Evolutionary conservation across 2,329 filamentous ascomycete genomes (phyloP).

Genomic region (Intubia oerlemansii): DNA sequence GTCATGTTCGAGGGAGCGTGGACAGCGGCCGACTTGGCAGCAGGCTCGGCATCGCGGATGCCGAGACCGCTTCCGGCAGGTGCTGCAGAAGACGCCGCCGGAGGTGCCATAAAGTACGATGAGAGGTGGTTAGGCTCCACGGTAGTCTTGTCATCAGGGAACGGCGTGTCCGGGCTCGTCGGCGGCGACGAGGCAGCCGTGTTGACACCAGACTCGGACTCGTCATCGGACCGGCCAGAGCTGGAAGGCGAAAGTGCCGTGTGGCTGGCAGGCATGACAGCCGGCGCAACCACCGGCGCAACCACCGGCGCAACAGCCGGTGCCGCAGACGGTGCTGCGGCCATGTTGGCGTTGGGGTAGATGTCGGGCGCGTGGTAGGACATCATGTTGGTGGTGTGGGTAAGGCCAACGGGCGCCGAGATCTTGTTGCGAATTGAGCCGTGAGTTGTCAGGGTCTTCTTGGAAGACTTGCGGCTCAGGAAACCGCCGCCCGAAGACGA

Average conservation of each 20-base stretch:
- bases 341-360: too few relatives aligned
- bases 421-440: slow-evolving; percentile 48
- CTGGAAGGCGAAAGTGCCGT: too few relatives aligned
- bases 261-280: too few relatives aligned
- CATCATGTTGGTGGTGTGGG: slow-evolving; percentile 91
- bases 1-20: slow-evolving; percentile 13
- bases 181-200: slow-evolving; percentile 32
- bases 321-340: too few relatives aligned
- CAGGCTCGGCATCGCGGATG: not conserved
- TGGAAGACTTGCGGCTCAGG: slow-evolving; percentile 25
- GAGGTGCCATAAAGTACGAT: slow-evolving; percentile 34
- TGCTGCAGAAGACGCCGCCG: not conserved
- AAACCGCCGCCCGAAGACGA: slow-evolving; percentile 11
- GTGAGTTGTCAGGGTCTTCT: slow-evolving; percentile 19
- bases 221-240: slow-evolving; percentile 49
- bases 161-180: slow-evolving; percentile 43
- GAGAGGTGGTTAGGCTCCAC: slow-evolving; percentile 46
- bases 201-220: slow-evolving; percentile 45
- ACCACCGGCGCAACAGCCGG: too few relatives aligned
- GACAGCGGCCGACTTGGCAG: slow-evolving; percentile 16
- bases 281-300: too few relatives aligned
- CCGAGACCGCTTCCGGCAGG: slow-evolving; percentile 1
- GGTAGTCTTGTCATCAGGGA: slow-evolving; percentile 24
- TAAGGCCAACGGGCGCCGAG: slow-evolving; percentile 64
- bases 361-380: slow-evolving; percentile 88